Percentiles rank a stretch among this genome's conserved stretches.
Evolutionary conservation across 2,329 filamentous ascomycete species (phyloP).

Genomic region (Colletotrichum spinosum): DNA sequence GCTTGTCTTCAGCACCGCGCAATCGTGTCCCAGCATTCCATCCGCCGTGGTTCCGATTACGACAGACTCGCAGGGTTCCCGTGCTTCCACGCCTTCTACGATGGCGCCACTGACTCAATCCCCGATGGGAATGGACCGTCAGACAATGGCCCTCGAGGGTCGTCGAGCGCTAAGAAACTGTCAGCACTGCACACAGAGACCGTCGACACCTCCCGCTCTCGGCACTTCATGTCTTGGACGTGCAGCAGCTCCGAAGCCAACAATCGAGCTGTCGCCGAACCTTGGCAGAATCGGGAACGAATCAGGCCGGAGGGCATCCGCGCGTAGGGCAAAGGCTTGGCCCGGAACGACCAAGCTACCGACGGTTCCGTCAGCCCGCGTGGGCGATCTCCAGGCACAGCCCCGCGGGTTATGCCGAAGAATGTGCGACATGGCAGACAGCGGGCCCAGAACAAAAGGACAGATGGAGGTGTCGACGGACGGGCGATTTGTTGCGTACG

Average conservation of each 20-base stretch:
- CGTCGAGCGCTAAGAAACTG: neutral
- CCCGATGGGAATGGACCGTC: neutral
- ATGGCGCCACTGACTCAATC: neutral
- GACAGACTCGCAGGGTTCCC: neutral
- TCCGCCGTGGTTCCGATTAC: no score
- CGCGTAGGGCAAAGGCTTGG: neutral
- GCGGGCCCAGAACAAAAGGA: neutral
- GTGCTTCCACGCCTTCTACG: neutral
- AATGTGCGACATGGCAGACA: conserved; percentile 9
- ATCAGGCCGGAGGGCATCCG: no score
- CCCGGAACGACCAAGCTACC: neutral
- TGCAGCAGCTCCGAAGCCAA: neutral
- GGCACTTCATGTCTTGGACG: conserved; percentile 9
- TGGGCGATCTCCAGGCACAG: conserved; percentile 16
- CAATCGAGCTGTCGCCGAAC: neutral
- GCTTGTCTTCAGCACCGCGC: no score
- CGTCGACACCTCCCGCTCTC: conserved; percentile 6
- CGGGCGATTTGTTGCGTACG: no score
- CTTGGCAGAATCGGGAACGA: neutral
- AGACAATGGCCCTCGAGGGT: neutral
- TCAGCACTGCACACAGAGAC: neutral
- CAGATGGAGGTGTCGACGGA: neutral
- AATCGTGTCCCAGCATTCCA: no score
- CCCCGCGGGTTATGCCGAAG: conserved; percentile 18
- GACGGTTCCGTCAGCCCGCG: conserved; percentile 19